Evolutionary conservation across 352 stramenopile genomes (phyloP).

Genomic region (Elongisporangium undulatum): DNA sequence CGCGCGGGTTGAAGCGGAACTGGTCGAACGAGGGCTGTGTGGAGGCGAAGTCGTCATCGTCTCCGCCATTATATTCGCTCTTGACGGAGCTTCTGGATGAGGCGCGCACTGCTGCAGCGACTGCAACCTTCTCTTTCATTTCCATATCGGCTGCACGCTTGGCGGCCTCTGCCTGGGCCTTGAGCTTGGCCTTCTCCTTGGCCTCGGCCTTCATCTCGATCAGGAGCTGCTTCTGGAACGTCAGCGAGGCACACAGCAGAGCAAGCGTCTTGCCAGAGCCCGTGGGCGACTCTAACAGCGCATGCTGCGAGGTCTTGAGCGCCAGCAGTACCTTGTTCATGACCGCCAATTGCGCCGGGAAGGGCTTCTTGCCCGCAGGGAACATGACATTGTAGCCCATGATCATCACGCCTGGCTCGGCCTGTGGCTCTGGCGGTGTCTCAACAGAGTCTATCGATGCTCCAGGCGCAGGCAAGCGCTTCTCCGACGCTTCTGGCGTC

Average conservation of each 20-base stretch:
- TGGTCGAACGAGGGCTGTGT: constrained; percentile 18
- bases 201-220: constrained; percentile 30
- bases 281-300: constrained; percentile 81
- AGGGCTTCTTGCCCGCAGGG: constrained; percentile 72
- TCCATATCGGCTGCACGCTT: background rate
- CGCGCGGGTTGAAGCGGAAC: background rate
- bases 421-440: background rate
- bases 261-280: constrained; percentile 84
- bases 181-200: constrained; percentile 8
- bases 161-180: constrained; percentile 4
- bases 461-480: background rate
- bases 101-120: constrained; percentile 1
- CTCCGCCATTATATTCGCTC: constrained; percentile 5
- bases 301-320: constrained; percentile 77
- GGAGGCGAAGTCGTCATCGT: constrained; percentile 19
- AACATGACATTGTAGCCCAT: constrained; percentile 85
- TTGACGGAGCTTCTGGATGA: background rate
- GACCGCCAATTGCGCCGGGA: constrained; percentile 79
- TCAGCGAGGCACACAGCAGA: constrained; percentile 77
- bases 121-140: constrained; percentile 1
- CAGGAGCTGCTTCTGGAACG: constrained; percentile 62
- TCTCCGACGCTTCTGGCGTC: background rate
- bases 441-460: background rate
- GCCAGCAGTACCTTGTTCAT: constrained; percentile 85
- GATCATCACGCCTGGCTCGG: constrained; percentile 44